phyloP scores from a whole-genome alignment of 164 flowering plant species.

The Berberis thunbergii region DNA sequence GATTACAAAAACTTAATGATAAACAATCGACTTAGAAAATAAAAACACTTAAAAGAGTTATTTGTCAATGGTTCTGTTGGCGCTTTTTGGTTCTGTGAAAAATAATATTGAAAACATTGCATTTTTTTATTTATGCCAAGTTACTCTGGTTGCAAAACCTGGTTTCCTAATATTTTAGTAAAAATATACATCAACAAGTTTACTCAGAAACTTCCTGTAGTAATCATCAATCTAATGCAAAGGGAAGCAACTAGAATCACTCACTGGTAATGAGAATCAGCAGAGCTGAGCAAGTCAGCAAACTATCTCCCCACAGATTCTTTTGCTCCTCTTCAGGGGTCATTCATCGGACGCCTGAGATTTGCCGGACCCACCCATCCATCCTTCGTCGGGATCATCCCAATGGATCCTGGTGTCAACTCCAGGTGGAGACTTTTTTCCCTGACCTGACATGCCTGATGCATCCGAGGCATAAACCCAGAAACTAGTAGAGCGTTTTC shows the following conservation, averaged over 20 bases:
- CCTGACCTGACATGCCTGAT: background rate
- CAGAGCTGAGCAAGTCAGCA: slow-evolving; percentile 55
- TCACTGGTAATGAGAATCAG: slow-evolving; percentile 87
- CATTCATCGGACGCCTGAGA: slow-evolving; percentile 4
- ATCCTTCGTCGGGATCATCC: slow-evolving; percentile 79
- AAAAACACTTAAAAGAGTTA: too few species aligned
- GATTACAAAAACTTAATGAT: too few species aligned
- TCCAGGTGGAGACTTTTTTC: slow-evolving; percentile 41
- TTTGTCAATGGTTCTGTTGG: too few species aligned
- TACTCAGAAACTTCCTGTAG: too few species aligned
- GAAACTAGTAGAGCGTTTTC: background rate
- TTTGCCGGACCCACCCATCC: slow-evolving; percentile 47
- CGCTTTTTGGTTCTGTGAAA: too few species aligned
- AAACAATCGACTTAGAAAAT: too few species aligned
- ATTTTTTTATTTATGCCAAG: too few species aligned
- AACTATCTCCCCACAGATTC: slow-evolving; percentile 43
- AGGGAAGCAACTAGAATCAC: slow-evolving; percentile 7
- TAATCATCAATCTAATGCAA: too few species aligned
- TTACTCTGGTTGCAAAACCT: too few species aligned
- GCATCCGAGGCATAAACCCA: background rate
- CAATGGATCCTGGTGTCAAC: slow-evolving; percentile 87
- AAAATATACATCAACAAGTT: too few species aligned
- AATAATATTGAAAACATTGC: too few species aligned
- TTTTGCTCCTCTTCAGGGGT: slow-evolving; percentile 19
- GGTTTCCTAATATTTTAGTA: too few species aligned